Evolutionary conservation across 2,329 filamentous ascomycete species (phyloP), one percentile per base, ranked within the genome.

Genomic region (Hypoxylon sp.): DNA sequence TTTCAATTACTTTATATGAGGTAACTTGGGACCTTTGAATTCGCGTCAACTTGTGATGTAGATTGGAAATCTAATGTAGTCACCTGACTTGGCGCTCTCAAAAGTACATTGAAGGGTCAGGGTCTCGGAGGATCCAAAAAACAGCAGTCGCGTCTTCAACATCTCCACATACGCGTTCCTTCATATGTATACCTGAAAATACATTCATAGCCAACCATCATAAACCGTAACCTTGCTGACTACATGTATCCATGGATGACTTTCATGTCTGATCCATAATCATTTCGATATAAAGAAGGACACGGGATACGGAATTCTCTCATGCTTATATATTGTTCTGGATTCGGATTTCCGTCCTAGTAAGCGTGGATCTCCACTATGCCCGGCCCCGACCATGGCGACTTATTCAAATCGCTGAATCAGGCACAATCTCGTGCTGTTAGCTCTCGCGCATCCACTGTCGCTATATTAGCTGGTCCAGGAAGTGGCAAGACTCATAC

Each of bases 401-500:
- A 71, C 54, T 80, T 88, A 57, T 78, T 89, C 66, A 76, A 78
- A 61, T 84, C 82, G 50, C 80, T 89, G 31, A 90, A 90, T 71
- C 73, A 81, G 42, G 87, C 87, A 14, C 87, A 90, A 77, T 79
- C 82, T 26, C 84, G 83, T 9, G 87, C 87, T 3, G 87, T 89
- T 33, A 86, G 83, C 19, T 88, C 87, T 4, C 73, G 78, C 33
- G 81, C 84, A 2, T 73, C 82, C 8, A 89, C 87, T 0, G 86
- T 92, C 17, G 90, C 90, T 53, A 92, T 92, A 62, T 81, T 92
- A 47, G 90, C 90, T 42, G 89, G 89, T 0, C 90, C 88, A 2
- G 90, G 90, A 17, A 91, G 88, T 68, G 95, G 96, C 19, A 98
- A 99, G 81, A 99, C 95, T 13, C 97, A 98, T 80, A 98, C 96